These are phyloP conservation scores for Verticillium albo-atrum DNA, from an alignment of 2,329 filamentous ascomycete genomes.

Conservation along the genomic window DNA sequence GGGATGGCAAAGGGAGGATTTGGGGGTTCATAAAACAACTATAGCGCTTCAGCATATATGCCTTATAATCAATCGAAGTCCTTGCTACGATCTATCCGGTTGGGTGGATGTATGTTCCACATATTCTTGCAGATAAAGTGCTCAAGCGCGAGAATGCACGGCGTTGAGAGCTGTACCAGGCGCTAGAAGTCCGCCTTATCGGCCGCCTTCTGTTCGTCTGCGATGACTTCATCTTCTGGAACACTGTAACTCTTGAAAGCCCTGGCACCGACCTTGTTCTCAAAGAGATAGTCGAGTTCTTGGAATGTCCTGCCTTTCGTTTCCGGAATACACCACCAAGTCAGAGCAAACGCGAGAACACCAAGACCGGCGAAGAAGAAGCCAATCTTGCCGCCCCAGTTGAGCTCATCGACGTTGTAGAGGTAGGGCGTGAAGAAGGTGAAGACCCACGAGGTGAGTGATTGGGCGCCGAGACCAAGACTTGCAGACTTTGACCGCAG, in stretches of 20 bases:
- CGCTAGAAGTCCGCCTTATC: too few species aligned
- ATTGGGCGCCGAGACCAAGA: not conserved
- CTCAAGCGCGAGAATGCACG: too few species aligned
- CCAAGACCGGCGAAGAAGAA: conserved; percentile 4
- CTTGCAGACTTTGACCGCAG: conserved; percentile 2
- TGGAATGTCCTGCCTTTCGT: conserved; percentile 2
- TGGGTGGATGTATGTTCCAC: too few species aligned
- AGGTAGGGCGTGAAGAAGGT: conserved; percentile 5
- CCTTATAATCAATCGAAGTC: too few species aligned
- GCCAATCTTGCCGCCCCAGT: conserved; percentile 15
- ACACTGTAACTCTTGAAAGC: not conserved
- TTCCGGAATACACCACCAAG: not conserved
- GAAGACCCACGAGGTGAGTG: not conserved
- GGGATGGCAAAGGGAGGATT: too few species aligned
- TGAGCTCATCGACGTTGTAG: conserved; percentile 7
- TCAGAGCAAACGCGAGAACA: not conserved
- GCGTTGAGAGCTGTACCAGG: too few species aligned
- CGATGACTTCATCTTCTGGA: not conserved
- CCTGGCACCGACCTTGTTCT: not conserved
- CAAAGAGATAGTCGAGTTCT: conserved; percentile 4
- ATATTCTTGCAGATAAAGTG: too few species aligned
- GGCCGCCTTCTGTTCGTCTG: not conserved
- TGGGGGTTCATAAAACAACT: too few species aligned
- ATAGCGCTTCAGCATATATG: too few species aligned
- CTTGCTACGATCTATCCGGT: too few species aligned